phyloP scores from a whole-genome alignment of 768 basidiomycete genomes.

The Coprinopsis strossmayeri region DNA sequence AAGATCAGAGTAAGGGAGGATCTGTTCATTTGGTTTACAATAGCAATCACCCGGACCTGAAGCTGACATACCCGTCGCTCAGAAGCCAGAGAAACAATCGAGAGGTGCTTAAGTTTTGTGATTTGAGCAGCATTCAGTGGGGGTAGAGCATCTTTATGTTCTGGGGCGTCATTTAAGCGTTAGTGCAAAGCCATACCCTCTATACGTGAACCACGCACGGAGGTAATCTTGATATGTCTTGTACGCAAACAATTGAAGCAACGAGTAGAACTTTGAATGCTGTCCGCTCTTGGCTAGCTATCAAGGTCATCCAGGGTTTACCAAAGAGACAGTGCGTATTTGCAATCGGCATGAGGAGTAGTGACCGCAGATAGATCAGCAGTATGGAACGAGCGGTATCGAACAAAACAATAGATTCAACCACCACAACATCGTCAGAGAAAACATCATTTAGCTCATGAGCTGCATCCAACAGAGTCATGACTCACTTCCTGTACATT shows the following conservation, averaged over 20 bases:
- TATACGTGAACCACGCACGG: conserved; percentile 35
- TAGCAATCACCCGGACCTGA: not conserved
- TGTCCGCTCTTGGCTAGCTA: conserved; percentile 68
- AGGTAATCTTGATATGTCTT: conserved; percentile 81
- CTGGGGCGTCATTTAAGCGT: conserved; percentile 28
- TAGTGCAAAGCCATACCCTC: not conserved
- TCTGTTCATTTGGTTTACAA: conserved; percentile 33
- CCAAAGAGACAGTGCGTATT: not conserved
- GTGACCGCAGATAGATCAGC: not conserved
- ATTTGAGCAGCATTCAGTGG: conserved; percentile 65
- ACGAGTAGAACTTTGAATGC: conserved; percentile 48
- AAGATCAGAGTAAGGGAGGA: conserved; percentile 75
- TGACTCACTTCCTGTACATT: conserved; percentile 73
- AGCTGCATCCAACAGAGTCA: not conserved
- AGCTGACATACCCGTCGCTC: conserved; percentile 54
- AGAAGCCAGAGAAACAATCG: conserved; percentile 79
- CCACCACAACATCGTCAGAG: not conserved
- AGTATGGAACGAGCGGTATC: not conserved
- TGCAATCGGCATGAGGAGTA: too few relatives aligned
- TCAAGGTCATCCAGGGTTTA: not conserved
- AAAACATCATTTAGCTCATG: not conserved
- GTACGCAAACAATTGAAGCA: conserved; percentile 87
- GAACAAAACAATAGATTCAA: not conserved
- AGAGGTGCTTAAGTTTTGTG: conserved; percentile 88
- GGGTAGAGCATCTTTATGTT: conserved; percentile 60